phyloP scores from a whole-genome alignment of 2,329 filamentous ascomycete genomes.

The Trichophyton rubrum region DNA sequence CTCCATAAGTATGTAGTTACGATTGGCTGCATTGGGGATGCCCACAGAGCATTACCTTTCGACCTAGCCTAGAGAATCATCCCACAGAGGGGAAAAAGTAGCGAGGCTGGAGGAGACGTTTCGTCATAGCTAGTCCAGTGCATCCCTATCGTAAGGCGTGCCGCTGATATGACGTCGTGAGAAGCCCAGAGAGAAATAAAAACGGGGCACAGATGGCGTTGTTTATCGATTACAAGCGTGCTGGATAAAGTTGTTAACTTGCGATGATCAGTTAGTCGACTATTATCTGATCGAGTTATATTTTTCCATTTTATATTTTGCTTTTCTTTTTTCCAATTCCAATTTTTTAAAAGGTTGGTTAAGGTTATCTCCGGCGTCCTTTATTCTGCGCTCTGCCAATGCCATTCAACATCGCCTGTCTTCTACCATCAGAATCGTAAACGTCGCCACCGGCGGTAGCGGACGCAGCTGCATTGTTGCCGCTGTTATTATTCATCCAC shows the following conservation, averaged over 20 bases:
- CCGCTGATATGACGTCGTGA: neutral
- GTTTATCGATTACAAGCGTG: neutral
- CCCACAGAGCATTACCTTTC: neutral
- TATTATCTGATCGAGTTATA: neutral
- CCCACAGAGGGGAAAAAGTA: conserved; percentile 1
- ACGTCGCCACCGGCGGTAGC: conserved; percentile 11
- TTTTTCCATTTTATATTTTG: no score
- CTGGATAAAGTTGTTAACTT: neutral
- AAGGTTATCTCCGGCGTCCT: conserved; percentile 22
- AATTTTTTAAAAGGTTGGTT: neutral
- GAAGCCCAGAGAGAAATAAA: neutral
- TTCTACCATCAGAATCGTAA: conserved; percentile 3
- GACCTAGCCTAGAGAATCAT: neutral
- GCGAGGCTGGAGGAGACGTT: neutral
- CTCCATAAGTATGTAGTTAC: neutral
- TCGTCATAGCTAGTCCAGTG: neutral
- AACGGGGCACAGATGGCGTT: neutral
- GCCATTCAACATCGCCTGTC: conserved; percentile 7
- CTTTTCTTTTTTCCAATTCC: no score
- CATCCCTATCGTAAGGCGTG: neutral
- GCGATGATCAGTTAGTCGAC: no score
- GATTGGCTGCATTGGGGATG: neutral
- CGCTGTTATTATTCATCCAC: conserved; percentile 41
- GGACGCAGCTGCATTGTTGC: conserved; percentile 17
- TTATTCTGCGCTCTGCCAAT: conserved; percentile 15